Conservation (phyloP, 495 filamentous ascomycete genomes). For the Penicillium soppii region DNA sequence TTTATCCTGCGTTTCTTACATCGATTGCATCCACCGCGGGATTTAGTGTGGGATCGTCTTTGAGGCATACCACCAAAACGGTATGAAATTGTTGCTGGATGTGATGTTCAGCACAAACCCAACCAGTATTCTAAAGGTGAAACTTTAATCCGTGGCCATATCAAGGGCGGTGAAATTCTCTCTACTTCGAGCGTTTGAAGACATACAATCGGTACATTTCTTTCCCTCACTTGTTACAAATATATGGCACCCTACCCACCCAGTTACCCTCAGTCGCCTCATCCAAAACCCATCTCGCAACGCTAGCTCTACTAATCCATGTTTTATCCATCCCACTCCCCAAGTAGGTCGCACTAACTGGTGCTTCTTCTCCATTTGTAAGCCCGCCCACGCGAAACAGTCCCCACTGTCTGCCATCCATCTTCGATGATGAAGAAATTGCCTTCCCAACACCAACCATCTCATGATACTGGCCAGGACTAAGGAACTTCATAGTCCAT, state of each 20-base stretch:
- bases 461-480: slow-evolving; percentile 6
- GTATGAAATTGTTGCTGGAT: too few relatives aligned
- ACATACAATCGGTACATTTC: too few relatives aligned
- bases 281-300: slow-evolving; percentile 1
- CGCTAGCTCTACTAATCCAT: background rate
- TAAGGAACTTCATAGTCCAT: slow-evolving; percentile 11
- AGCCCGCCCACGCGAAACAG: slow-evolving; percentile 4
- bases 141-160: too few relatives aligned
- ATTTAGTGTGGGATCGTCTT: slow-evolving; percentile 19
- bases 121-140: too few relatives aligned
- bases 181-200: too few relatives aligned
- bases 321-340: background rate
- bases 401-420: background rate
- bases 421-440: background rate
- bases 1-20: slow-evolving; percentile 25
- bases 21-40: slow-evolving; percentile 16
- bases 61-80: too few relatives aligned
- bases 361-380: background rate
- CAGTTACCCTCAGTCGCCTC: slow-evolving; percentile 3
- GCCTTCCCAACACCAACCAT: slow-evolving; percentile 6
- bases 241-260: slow-evolving; percentile 3
- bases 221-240: slow-evolving; percentile 1
- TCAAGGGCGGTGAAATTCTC: background rate
- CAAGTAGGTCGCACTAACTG: slow-evolving; percentile 4
- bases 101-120: too few relatives aligned